phyloP scores from a whole-genome alignment of 1,284 basidiomycete species.

The Tilletia setariae region DNA sequence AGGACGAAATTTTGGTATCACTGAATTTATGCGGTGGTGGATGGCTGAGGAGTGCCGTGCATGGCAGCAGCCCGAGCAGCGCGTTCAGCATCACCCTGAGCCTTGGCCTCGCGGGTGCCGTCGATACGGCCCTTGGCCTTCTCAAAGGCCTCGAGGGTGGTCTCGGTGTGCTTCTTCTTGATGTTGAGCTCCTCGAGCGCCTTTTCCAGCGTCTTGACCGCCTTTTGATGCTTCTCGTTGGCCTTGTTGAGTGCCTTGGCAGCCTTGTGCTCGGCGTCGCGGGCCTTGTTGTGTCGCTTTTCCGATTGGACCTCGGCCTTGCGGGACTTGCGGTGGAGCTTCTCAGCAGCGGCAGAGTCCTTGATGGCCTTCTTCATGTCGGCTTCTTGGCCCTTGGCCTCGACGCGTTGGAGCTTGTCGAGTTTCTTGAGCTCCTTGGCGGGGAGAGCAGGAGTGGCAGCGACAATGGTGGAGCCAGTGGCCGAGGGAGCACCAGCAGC shows the following conservation, averaged over 20 bases:
- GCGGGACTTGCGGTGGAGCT: conserved; percentile 41
- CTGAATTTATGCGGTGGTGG: not conserved
- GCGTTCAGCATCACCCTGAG: conserved; percentile 36
- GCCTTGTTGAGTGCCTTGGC: conserved; percentile 40
- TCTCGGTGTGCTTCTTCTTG: conserved; percentile 44
- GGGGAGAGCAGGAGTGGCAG: conserved; percentile 21
- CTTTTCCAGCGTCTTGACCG: conserved; percentile 36
- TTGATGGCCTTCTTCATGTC: conserved; percentile 42
- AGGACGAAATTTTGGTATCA: too few relatives aligned
- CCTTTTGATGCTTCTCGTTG: conserved; percentile 40
- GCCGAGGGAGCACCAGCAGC: conserved; percentile 8
- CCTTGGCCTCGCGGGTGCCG: conserved; percentile 36
- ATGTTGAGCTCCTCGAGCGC: conserved; percentile 45
- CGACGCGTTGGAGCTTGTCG: conserved; percentile 45
- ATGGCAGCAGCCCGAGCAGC: conserved; percentile 29
- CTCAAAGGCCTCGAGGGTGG: conserved; percentile 34
- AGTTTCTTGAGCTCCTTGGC: conserved; percentile 45
- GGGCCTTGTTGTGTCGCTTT: conserved; percentile 43
- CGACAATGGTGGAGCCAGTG: conserved; percentile 1
- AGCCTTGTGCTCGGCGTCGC: conserved; percentile 43
- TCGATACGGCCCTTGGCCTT: conserved; percentile 38
- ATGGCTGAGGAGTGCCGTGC: conserved; percentile 27
- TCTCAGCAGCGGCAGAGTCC: conserved; percentile 37
- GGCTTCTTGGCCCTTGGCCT: conserved; percentile 46
- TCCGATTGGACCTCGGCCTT: conserved; percentile 40